These are phyloP conservation scores for Cladosporium sphaerospermum DNA, from an alignment of 2,329 filamentous ascomycete species.

Conservation along the genomic window DNA sequence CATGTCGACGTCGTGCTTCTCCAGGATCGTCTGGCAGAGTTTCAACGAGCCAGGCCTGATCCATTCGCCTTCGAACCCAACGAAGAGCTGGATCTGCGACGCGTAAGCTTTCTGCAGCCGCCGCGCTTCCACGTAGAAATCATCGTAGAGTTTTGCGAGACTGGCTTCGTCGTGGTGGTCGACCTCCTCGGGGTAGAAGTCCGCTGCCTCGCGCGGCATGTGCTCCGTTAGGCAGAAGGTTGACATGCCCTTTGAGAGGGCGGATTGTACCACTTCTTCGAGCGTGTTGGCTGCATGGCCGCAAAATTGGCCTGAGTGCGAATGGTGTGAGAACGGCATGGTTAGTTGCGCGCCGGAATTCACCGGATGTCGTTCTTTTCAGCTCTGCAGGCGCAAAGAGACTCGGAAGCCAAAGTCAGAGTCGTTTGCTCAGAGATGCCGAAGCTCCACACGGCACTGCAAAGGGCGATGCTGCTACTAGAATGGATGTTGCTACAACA, in stretches of 20 bases:
- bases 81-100: constrained; percentile 64
- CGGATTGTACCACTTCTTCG: constrained; percentile 74
- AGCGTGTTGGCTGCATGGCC: constrained; percentile 80
- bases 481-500: no score
- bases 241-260: constrained; percentile 71
- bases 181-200: constrained; percentile 85
- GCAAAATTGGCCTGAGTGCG: constrained; percentile 97
- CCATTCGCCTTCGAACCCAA: constrained; percentile 93
- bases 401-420: no score
- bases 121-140: constrained; percentile 69
- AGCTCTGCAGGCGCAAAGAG: no score
- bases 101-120: constrained; percentile 67
- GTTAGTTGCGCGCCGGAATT: neutral
- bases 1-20: constrained; percentile 67
- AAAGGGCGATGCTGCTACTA: no score
- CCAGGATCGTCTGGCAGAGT: constrained; percentile 54
- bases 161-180: constrained; percentile 35
- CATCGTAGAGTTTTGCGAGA: constrained; percentile 52
- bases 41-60: constrained; percentile 63
- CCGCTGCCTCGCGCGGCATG: constrained; percentile 73
- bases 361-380: no score
- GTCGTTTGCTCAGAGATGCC: no score
- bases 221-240: constrained; percentile 89
- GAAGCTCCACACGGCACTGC: no score
- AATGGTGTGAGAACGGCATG: constrained; percentile 98